Evolutionary conservation across 768 basidiomycete species (phyloP).

Genomic region (Rhizopogon salebrosus): DNA sequence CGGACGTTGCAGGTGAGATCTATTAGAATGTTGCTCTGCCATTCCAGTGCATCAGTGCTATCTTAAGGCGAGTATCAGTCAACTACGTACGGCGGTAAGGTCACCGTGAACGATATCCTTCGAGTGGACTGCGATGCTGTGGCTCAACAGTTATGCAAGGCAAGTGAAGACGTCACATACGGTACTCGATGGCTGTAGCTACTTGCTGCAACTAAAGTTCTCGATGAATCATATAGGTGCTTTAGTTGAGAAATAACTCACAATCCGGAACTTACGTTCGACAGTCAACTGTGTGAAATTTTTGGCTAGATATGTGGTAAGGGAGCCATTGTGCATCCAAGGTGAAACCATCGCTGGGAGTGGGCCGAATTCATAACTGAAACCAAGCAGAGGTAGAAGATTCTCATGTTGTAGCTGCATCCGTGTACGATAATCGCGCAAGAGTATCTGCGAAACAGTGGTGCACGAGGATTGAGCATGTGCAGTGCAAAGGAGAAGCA

Average conservation of each 20-base stretch:
- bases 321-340: too few species aligned
- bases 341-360: too few species aligned
- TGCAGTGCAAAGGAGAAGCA: background rate
- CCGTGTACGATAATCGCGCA: conserved; percentile 19
- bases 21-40: conserved; percentile 31
- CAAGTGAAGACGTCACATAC: too few species aligned
- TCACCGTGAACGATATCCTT: too few species aligned
- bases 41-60: background rate
- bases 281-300: conserved; percentile 4
- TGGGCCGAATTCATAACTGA: conserved; percentile 23
- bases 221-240: background rate
- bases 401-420: conserved; percentile 18
- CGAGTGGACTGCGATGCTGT: too few species aligned
- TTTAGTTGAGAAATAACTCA: conserved; percentile 4
- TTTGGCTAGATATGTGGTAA: too few species aligned
- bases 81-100: too few species aligned
- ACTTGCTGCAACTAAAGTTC: background rate
- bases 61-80: background rate
- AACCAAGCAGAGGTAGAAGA: conserved; percentile 24
- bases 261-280: conserved; percentile 6
- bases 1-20: too few species aligned
- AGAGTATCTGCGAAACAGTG: conserved; percentile 6
- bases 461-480: background rate
- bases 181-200: too few species aligned
- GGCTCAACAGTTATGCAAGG: too few species aligned